Evolutionary conservation across 2,329 filamentous ascomycete genomes (phyloP).

Genomic region (Pestalotiopsis fici): DNA sequence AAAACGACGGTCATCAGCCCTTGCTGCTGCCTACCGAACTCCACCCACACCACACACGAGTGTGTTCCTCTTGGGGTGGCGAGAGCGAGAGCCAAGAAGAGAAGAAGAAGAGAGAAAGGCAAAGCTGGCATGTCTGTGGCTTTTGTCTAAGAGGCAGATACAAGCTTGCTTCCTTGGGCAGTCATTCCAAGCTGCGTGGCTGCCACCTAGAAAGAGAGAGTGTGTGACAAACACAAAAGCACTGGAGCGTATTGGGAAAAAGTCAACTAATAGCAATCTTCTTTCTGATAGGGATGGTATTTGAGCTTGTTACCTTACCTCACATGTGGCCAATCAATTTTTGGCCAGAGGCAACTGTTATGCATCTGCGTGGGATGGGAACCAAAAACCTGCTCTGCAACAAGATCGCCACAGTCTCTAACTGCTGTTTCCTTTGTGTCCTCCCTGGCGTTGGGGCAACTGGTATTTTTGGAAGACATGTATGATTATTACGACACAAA

Average conservation of each 20-base stretch:
- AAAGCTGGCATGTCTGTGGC: background rate
- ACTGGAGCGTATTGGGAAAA: background rate
- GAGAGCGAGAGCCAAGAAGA: background rate
- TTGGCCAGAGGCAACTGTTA: background rate
- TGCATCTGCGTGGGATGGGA: slow-evolving; percentile 1
- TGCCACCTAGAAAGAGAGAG: background rate
- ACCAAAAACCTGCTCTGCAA: background rate
- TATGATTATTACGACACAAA: background rate
- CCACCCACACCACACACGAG: background rate
- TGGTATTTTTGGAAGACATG: background rate
- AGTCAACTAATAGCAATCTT: slow-evolving; percentile 19
- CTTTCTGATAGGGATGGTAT: slow-evolving; percentile 19
- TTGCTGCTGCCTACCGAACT: background rate
- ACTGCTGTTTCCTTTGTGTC: background rate
- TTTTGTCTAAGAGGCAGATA: background rate
- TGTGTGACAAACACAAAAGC: background rate
- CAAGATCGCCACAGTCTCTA: background rate
- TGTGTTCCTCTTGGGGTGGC: background rate
- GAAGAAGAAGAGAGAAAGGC: no score
- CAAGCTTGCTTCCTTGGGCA: background rate
- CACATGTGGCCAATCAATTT: background rate
- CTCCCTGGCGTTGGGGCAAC: background rate
- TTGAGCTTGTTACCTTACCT: slow-evolving; percentile 12
- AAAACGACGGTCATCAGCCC: background rate
- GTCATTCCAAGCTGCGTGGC: background rate